A percentile compares a stretch with the other conserved stretches of the same genome.
phyloP scores from a whole-genome alignment of 108 stramenopile genomes.

The Discostella stelligeroides region DNA sequence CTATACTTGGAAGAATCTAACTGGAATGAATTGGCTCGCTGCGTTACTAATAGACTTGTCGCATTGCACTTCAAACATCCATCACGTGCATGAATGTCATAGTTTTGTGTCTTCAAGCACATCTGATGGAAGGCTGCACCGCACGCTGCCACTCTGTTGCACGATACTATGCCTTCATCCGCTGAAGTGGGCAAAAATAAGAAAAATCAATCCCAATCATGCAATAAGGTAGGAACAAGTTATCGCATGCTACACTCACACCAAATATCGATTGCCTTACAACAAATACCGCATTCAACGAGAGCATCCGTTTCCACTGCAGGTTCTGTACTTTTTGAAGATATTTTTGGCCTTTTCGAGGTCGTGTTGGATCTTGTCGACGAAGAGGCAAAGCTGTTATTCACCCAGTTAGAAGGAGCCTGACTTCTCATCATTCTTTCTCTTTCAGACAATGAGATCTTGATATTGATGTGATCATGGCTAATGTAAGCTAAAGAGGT shows the following conservation, averaged over 20 bases:
- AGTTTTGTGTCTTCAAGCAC: background rate
- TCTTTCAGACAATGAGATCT: no score
- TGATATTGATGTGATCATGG: no score
- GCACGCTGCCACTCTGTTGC: slow-evolving; percentile 2
- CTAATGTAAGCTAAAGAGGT: background rate
- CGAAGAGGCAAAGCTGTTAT: no score
- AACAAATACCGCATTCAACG: background rate
- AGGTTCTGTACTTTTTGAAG: background rate
- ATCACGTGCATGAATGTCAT: background rate
- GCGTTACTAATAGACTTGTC: background rate
- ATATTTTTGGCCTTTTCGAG: background rate
- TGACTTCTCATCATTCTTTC: no score
- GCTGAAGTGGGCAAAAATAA: background rate
- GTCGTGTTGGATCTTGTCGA: no score
- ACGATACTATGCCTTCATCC: background rate
- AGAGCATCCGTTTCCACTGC: background rate
- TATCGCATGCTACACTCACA: background rate
- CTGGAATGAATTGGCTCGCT: background rate
- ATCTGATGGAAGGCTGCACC: background rate
- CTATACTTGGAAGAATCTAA: no score
- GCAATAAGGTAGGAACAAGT: background rate
- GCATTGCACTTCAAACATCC: background rate
- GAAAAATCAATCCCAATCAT: background rate
- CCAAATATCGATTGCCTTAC: background rate
- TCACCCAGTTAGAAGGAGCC: no score